Base-by-base conservation (phyloP, 257 asterid species). In the Cruciata laevipes region DNA sequence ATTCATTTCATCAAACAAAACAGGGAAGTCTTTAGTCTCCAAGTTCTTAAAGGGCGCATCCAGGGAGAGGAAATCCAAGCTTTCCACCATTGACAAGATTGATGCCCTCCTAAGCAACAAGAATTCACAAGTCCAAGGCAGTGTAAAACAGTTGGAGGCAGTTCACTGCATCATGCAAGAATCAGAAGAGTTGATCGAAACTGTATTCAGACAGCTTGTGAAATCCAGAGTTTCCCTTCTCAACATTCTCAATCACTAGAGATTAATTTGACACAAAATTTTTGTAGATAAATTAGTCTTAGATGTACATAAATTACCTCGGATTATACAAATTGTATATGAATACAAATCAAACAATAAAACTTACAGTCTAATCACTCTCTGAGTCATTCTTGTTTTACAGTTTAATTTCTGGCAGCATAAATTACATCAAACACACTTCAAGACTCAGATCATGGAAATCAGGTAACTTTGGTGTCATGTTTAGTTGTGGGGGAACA, bases 171-270 rank as follows among this genome's bases (percentile, higher is more conserved):
- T 47, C 25, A 71, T 75, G 31, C 65, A 68, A 66, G 77, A 78
- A 30, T 31, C 69, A 7, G 73, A 42, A 13, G 71, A 71, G 21
- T 31, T 33, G 0, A 35, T 71, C 1, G 75, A 76, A 42, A 44
- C 53, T 31, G n/a, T 51, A n/a, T 72, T 65, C 65, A 72, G 67
- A 33, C 55, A 35, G 27, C 53, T 65, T 7, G 40, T 72, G 35
- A 65, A 57, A 44, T 68, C 68, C 44, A 55, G 75, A 71, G 82
- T 74, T 68, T 78, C 77, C 3, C 40, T 72, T 38, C 71, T 72
- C 40, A 72, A 72, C 70, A 44, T 58, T 18, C 71, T 42, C 63
- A 52, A 40, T 27, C 53, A 57, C 7, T 66, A 59, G 59, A 20
- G 18, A 62, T 16, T 7, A 3, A 52, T 47, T 13, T 7, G 12